These are phyloP conservation scores for Xylariaceae sp. DNA, from an alignment of 2,329 filamentous ascomycete genomes.

Conservation along the genomic window DNA sequence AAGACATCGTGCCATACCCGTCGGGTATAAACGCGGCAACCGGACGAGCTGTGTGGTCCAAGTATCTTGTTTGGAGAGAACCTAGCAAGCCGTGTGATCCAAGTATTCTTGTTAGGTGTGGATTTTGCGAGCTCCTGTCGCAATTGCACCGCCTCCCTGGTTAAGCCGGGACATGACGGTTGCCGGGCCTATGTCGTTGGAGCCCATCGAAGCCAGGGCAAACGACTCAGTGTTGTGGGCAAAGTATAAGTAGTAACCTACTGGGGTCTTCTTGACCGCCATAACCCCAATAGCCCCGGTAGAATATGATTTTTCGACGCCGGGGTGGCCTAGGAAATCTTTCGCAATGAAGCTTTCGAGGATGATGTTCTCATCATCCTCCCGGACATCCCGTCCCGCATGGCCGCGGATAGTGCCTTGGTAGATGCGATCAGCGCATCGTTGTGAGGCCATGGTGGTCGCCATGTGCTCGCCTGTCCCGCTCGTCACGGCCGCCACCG, in stretches of 20 bases:
- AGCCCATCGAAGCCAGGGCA: conserved; percentile 88
- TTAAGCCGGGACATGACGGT: conserved; percentile 87
- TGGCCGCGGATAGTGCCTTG: conserved; percentile 66
- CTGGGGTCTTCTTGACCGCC: conserved; percentile 81
- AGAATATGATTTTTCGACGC: conserved; percentile 79
- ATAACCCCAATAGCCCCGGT: conserved; percentile 90
- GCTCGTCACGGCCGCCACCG: conserved; percentile 86
- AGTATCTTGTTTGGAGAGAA: too few species aligned
- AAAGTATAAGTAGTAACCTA: conserved; percentile 86
- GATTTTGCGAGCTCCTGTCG: conserved; percentile 61
- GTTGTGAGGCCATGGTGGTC: conserved; percentile 87
- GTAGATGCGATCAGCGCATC: conserved; percentile 86
- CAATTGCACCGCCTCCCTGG: conserved; percentile 56
- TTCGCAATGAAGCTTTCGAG: conserved; percentile 78
- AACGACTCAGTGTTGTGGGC: conserved; percentile 93
- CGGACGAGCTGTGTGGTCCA: too few species aligned
- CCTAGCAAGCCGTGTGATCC: too few species aligned
- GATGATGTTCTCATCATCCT: conserved; percentile 77
- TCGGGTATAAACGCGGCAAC: too few species aligned
- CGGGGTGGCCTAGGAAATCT: conserved; percentile 94
- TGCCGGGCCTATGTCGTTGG: conserved; percentile 73
- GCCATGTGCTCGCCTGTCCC: conserved; percentile 98
- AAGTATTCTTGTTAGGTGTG: conserved; percentile 29
- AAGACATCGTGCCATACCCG: too few species aligned
- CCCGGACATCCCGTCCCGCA: conserved; percentile 67